phyloP scores from a whole-genome alignment of 2,329 filamentous ascomycete species.

The Arthroderma sp. region DNA sequence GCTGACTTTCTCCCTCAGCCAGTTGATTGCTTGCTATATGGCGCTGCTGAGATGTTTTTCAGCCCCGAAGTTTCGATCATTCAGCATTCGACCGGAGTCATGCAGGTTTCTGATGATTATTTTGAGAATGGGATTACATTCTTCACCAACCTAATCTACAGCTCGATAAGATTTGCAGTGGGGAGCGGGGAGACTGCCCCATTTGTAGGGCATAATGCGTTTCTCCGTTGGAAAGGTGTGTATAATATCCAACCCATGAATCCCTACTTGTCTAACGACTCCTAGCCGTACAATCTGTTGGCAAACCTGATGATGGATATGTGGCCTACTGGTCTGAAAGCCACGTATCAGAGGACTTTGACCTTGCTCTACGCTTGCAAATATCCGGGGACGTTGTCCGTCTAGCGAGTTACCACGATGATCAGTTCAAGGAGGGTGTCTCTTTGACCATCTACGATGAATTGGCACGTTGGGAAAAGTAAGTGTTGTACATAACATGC shows the following conservation, averaged over 20 bases:
- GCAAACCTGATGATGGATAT: slow-evolving; percentile 44
- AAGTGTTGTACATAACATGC: slow-evolving; percentile 36
- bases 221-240: slow-evolving; percentile 48
- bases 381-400: slow-evolving; percentile 54
- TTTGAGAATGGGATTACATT: slow-evolving; percentile 68
- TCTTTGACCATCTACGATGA: slow-evolving; percentile 77
- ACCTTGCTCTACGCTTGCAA: slow-evolving; percentile 60
- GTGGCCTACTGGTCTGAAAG: slow-evolving; percentile 62
- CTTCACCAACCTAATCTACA: slow-evolving; percentile 68
- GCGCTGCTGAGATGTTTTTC: slow-evolving; percentile 57
- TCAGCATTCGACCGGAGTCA: slow-evolving; percentile 60
- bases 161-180: slow-evolving; percentile 56
- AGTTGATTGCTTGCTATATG: slow-evolving; percentile 53
- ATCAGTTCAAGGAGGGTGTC: slow-evolving; percentile 66
- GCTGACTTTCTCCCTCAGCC: slow-evolving; percentile 24
- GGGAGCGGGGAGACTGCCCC: slow-evolving; percentile 59
- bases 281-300: slow-evolving; percentile 44
- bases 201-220: slow-evolving; percentile 67
- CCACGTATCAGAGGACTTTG: slow-evolving; percentile 67
- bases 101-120: slow-evolving; percentile 59
- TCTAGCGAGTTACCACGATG: slow-evolving; percentile 53
- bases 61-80: slow-evolving; percentile 58
- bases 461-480: slow-evolving; percentile 70
- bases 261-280: neutral
- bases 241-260: neutral